Evolutionary conservation across 1,284 basidiomycete species (phyloP).

Genomic region (Mycosarcoma maydis): DNA sequence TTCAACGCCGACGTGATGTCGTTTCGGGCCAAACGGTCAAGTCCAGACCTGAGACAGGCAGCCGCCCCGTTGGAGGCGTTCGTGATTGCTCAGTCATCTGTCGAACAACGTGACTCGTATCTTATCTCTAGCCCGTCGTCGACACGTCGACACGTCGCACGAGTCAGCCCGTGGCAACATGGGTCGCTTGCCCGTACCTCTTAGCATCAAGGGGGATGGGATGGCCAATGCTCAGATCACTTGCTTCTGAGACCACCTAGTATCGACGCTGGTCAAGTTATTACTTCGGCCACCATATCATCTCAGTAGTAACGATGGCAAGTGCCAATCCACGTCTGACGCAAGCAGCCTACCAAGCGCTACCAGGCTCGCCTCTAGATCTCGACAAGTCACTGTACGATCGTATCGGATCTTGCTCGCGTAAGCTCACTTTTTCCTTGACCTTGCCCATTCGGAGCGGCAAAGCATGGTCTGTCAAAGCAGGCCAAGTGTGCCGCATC

Average conservation of each 20-base stretch:
- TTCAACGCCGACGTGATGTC: no score
- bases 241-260: no score
- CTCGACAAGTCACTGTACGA: conserved; percentile 13
- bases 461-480: conserved; percentile 22
- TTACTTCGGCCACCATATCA: no score
- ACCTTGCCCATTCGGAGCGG: conserved; percentile 15
- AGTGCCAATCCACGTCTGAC: conserved; percentile 7
- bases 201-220: no score
- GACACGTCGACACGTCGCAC: not conserved
- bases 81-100: no score
- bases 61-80: not conserved
- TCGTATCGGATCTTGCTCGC: conserved; percentile 4
- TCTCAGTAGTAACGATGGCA: conserved; percentile 3
- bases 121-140: conserved; percentile 1
- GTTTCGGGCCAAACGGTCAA: no score
- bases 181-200: not conserved
- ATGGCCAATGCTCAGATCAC: no score
- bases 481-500: conserved; percentile 21
- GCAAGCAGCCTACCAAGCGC: conserved; percentile 19
- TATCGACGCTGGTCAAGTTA: no score
- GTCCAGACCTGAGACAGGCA: no score
- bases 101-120: conserved; percentile 5
- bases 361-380: conserved; percentile 12
- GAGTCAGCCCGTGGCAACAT: no score
- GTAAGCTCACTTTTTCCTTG: conserved; percentile 2